These are phyloP conservation scores for Leccinum sublutescens DNA, from an alignment of 768 basidiomycete species.

Conservation along the genomic window DNA sequence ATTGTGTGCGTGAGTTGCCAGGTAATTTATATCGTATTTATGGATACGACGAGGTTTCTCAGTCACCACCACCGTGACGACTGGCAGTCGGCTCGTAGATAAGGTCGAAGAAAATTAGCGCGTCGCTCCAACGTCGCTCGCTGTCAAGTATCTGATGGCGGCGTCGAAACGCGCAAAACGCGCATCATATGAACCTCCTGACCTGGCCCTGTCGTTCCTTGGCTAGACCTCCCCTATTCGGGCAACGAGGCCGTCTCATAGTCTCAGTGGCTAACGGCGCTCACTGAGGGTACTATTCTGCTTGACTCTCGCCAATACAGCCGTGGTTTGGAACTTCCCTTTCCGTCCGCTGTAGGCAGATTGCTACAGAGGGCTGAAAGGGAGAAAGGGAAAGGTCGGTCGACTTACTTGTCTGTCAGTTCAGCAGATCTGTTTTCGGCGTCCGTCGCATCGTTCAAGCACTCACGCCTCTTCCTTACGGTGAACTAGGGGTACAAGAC, in stretches of 20 bases:
- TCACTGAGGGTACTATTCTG: neutral
- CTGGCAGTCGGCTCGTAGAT: neutral
- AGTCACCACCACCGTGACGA: neutral
- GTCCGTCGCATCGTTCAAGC: neutral
- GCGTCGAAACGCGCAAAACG: neutral
- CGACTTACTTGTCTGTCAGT: neutral
- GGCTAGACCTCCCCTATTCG: neutral
- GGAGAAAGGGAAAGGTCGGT: slow-evolving; percentile 6
- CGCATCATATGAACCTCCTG: neutral
- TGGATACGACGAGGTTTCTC: neutral
- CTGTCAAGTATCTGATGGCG: neutral
- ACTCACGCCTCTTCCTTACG: neutral
- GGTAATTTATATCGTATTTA: neutral
- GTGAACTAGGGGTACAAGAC: neutral
- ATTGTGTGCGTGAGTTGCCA: neutral
- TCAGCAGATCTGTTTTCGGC: neutral
- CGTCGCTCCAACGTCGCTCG: neutral
- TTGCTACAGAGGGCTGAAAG: slow-evolving; percentile 23
- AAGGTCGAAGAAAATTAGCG: neutral
- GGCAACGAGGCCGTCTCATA: neutral
- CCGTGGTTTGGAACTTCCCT: neutral
- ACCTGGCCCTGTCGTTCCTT: neutral
- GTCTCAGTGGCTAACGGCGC: neutral
- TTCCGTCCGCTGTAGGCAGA: slow-evolving; percentile 29
- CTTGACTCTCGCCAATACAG: neutral